Evolutionary conservation across 1,284 basidiomycete genomes (phyloP).

Genomic region (Moesziomyces antarcticus): DNA sequence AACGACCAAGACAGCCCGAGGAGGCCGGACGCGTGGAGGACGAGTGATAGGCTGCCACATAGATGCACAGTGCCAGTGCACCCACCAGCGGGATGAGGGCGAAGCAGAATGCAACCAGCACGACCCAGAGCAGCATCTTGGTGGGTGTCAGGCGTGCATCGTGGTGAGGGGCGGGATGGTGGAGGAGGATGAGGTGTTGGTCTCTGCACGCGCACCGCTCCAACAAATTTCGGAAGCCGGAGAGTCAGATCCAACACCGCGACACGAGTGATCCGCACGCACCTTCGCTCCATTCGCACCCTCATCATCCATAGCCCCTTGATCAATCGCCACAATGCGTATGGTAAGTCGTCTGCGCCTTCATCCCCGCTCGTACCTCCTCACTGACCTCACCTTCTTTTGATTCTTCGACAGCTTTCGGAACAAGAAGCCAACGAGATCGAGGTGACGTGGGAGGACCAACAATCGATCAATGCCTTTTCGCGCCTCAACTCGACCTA

Average conservation of each 20-base stretch:
- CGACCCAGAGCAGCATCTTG: slow-evolving; percentile 38
- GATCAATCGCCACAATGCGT: slow-evolving; percentile 28
- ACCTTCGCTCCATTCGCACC: neutral
- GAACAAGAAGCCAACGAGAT: slow-evolving; percentile 72
- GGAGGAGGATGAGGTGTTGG: slow-evolving; percentile 8
- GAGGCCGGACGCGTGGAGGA: slow-evolving; percentile 5
- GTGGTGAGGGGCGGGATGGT: neutral
- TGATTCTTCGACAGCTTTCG: slow-evolving; percentile 21
- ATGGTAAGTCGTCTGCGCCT: slow-evolving; percentile 18
- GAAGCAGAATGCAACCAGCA: slow-evolving; percentile 35
- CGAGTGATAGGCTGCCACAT: slow-evolving; percentile 50
- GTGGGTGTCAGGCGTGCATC: neutral
- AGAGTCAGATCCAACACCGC: slow-evolving; percentile 1
- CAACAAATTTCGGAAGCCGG: neutral
- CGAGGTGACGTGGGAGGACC: slow-evolving; percentile 96
- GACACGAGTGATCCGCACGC: too few species aligned
- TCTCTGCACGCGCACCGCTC: slow-evolving; percentile 1
- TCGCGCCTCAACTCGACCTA: slow-evolving; percentile 87
- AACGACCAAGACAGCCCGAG: slow-evolving; percentile 36
- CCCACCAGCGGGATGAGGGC: slow-evolving; percentile 29
- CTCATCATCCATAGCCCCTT: neutral
- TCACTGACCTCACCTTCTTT: neutral
- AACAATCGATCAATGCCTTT: slow-evolving; percentile 90
- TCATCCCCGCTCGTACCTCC: neutral
- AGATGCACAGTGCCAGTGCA: slow-evolving; percentile 51